Base-by-base conservation (phyloP, 2,329 filamentous ascomycete species). In the Tolypocladium tropicale region DNA sequence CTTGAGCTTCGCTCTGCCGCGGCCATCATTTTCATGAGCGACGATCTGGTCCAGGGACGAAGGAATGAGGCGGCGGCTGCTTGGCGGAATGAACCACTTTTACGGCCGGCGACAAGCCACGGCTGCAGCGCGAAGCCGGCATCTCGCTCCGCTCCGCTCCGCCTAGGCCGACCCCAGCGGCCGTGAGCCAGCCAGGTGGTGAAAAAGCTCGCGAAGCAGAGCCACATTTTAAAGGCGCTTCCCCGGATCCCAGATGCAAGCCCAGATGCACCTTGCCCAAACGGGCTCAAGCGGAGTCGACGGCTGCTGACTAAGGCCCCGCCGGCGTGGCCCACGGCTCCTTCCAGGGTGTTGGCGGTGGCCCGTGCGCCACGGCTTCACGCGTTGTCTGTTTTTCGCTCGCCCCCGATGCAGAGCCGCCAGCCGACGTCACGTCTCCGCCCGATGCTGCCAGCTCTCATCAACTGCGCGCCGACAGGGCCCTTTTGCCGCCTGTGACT, bases 331-430 rank as follows among this genome's bases (percentile, higher is more conserved):
- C 21, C 41, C 21, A 18, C 4, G 7, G 21, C 25, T 25, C 36
- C 16, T 33, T 37, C n/a, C n/a, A 34, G 33, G 36, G 34, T 37
- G 43, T n/a, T 30, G n/a, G n/a, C n/a, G 16, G n/a, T 56, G 55
- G 55, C 25, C 55, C 55, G 55, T 56, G 55, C 55, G 28, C 41
- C 18, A 30, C 54, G 48, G 49, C 48, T 52, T 72, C 71, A 72
- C 72, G 72, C 72, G 72, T 71, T 66, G 61, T 64, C 67, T 72
- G 68, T 72, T 72, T 72, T 73, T 71, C 67, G 62, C 64, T 64
- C 61, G 60, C 58, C 58, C n/a, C 57, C 60, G 57, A 60, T 58
- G 59, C 57, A 62, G 63, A 67, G 64, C 65, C 63, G 64, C 62
- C 61, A 60, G 62, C 63, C 63, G 66, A 72, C 69, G 64, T 70